Evolutionary conservation across 176 grass and related monocot genomes (phyloP), one percentile per base, ranked within the genome.

Genomic region (Melocanna baccifera): DNA sequence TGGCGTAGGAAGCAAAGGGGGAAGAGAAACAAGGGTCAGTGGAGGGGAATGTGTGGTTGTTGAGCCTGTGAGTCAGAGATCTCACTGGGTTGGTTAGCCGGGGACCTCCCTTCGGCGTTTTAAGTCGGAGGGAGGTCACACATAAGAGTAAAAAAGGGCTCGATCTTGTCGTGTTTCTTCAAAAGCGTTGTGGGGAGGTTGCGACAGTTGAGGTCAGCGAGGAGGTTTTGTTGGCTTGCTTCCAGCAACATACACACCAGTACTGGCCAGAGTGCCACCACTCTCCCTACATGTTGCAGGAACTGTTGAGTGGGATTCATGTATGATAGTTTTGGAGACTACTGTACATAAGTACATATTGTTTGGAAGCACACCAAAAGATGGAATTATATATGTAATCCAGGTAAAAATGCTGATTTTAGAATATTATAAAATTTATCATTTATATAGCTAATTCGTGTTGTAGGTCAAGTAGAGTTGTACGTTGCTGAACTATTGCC

Each of bases 31-130:
- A 74, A 5, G 23, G 66, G 80, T 74, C 61, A 90, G 88, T 90
- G 88, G 84, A 73, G 30, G 12, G 61, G 74, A 86, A 79, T 90
- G 73, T 39, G 79, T 73, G 79, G 73, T 74, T 11, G 88, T 82
- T 59, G 25, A 29, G 47, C 1, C 2, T 15, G 9, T 15, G 56
- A 78, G 67, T 79, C 58, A 84, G 36, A 78, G 51, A 62, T 64
- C 55, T 47, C 62, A 32, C 12, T 5, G 70, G 30, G 76, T 77
- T 85, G 50, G 76, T 62, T 85, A 12, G 58, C 51, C 45, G 22
- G 47, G 69, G 48, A 56, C 73, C 76, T 46, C 10, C 0, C 13
- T 90, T 86, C 67, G 57, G 71, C 39, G 73, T 90, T 90, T 83
- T 87, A 78, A 68, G 80, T 84, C 28, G 25, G 69, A 45, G 8